Percentiles rank a stretch among this genome's conserved stretches.
Conservation (phyloP, 2,329 filamentous ascomycete genomes). For the Zarea fungicola region DNA sequence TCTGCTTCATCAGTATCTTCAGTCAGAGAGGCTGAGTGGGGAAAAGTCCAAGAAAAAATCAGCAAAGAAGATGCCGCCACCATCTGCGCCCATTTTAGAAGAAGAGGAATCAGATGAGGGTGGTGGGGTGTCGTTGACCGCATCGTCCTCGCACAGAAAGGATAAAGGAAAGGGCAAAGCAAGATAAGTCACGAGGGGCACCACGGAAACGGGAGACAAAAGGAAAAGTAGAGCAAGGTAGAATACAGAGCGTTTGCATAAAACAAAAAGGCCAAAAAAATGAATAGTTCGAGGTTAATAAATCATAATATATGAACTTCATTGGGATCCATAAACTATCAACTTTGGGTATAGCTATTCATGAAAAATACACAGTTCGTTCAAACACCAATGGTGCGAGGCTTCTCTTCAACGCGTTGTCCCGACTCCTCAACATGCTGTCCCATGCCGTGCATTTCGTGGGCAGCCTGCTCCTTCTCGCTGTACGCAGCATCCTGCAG, state of each 20-base stretch:
- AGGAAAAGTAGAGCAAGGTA: not conserved
- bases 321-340: not conserved
- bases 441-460: conserved; percentile 25
- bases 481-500: conserved; percentile 35
- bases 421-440: conserved; percentile 31
- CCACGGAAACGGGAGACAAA: not conserved
- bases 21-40: not conserved
- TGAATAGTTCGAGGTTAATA: too few species aligned
- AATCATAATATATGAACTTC: too few species aligned
- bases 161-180: not conserved
- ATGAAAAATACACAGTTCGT: not conserved
- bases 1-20: not conserved
- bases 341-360: not conserved
- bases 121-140: not conserved
- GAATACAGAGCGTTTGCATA: not conserved
- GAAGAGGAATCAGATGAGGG: not conserved
- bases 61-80: not conserved
- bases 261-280: not conserved
- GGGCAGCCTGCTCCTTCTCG: conserved; percentile 39
- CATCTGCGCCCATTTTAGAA: conserved; percentile 1
- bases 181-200: not conserved
- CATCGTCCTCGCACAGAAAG: not conserved
- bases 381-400: conserved; percentile 8
- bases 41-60: not conserved
- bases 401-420: not conserved